phyloP scores from a whole-genome alignment of 1,139 yeast genomes.

The Kodamaea suecica region DNA sequence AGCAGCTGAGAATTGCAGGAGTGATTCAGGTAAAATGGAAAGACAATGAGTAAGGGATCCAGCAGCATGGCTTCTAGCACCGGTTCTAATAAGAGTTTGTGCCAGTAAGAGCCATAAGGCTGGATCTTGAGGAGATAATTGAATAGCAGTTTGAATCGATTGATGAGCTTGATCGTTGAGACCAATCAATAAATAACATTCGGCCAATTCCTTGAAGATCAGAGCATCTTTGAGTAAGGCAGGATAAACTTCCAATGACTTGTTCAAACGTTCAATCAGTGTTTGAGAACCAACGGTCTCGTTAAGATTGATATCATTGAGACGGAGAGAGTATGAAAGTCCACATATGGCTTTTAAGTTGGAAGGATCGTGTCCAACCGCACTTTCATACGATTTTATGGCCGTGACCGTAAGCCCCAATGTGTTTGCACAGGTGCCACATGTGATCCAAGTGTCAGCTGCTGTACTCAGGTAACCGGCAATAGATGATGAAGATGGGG shows the following conservation, averaged over 20 bases:
- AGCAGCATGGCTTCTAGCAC: constrained; percentile 44
- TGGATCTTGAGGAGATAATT: constrained; percentile 40
- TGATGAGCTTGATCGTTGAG: constrained; percentile 52
- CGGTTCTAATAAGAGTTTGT: constrained; percentile 42
- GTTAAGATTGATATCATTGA: constrained; percentile 33
- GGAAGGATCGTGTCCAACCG: constrained; percentile 43
- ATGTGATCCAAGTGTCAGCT: constrained; percentile 47
- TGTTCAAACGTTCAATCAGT: constrained; percentile 41
- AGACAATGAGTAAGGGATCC: constrained; percentile 45
- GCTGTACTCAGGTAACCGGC: constrained; percentile 27
- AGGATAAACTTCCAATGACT: constrained; percentile 35
- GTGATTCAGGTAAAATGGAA: constrained; percentile 33
- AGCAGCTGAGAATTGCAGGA: constrained; percentile 21
- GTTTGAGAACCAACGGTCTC: constrained; percentile 42
- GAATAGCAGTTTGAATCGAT: constrained; percentile 46
- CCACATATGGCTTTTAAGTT: constrained; percentile 43
- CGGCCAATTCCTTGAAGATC: constrained; percentile 48
- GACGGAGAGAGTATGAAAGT: constrained; percentile 37
- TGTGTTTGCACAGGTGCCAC: constrained; percentile 50
- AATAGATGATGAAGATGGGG: too few species aligned
- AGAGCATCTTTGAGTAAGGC: constrained; percentile 31
- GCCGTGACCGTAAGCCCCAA: constrained; percentile 42
- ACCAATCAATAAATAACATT: constrained; percentile 46
- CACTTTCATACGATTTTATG: constrained; percentile 45
- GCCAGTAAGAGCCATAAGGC: constrained; percentile 47